Conservation (phyloP, 129 eudicot species). For the Mikania micrantha region DNA sequence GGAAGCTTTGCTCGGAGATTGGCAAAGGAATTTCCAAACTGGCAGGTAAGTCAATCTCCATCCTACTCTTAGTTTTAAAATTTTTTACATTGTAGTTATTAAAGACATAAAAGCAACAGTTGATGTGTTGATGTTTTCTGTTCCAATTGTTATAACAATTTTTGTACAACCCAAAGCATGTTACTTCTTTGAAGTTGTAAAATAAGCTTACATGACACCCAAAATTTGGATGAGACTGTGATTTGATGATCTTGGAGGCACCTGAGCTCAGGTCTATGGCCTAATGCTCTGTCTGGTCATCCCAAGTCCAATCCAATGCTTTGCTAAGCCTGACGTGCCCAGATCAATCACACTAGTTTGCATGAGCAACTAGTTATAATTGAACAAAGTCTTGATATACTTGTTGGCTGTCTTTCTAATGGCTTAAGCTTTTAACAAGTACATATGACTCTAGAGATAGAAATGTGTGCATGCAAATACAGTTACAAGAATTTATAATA, state of each 20-base stretch:
- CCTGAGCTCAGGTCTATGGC: neutral
- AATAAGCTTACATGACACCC: neutral
- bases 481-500: neutral
- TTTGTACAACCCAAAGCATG: neutral
- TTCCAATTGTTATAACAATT: neutral
- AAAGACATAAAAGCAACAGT: neutral
- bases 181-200: constrained; percentile 1
- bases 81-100: neutral
- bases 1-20: constrained; percentile 92
- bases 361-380: neutral
- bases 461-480: neutral
- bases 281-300: neutral
- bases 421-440: neutral
- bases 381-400: neutral
- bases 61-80: neutral
- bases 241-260: neutral
- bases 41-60: constrained; percentile 63
- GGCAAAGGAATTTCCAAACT: constrained; percentile 81
- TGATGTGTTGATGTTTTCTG: neutral
- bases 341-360: neutral
- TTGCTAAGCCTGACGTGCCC: neutral
- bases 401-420: neutral
- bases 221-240: neutral
- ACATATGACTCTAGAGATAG: neutral
- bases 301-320: neutral